phyloP scores from a whole-genome alignment of 345 rosid species.

The Linum trigynum region DNA sequence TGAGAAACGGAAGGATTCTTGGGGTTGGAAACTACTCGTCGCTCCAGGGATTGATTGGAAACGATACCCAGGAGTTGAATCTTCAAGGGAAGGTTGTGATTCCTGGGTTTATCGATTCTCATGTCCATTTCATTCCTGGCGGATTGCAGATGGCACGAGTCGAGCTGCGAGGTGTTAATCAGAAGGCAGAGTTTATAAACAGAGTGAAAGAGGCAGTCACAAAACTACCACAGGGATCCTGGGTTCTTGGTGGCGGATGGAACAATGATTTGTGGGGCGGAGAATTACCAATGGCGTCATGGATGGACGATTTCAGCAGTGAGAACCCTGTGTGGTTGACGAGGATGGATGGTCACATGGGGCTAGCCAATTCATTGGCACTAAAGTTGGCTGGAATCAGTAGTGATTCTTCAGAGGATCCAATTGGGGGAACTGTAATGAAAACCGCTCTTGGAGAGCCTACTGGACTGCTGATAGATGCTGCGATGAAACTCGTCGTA shows the following conservation, averaged over 20 bases:
- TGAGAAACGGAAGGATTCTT: conserved; percentile 58
- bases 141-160: conserved; percentile 71
- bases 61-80: conserved; percentile 49
- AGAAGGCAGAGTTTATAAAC: conserved; percentile 60
- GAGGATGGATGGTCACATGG: conserved; percentile 96
- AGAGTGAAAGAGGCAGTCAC: conserved; percentile 60
- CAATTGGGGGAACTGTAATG: conserved; percentile 58
- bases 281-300: conserved; percentile 64
- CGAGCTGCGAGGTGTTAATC: conserved; percentile 46
- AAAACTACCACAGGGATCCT: conserved; percentile 60
- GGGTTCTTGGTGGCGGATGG: conserved; percentile 96
- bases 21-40: conserved; percentile 58
- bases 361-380: conserved; percentile 74
- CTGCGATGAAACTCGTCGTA: conserved; percentile 68
- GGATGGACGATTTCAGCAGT: conserved; percentile 73
- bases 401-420: conserved; percentile 47
- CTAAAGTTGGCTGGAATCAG: conserved; percentile 57
- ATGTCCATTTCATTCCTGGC: conserved; percentile 62
- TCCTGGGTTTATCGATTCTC: conserved; percentile 93
- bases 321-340: conserved; percentile 75
- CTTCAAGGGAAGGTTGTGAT: conserved; percentile 69
- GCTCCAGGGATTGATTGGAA: conserved; percentile 53
- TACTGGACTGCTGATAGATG: conserved; percentile 69
- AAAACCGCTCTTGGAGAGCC: conserved; percentile 61
- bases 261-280: conserved; percentile 97